phyloP scores from a whole-genome alignment of 768 basidiomycete genomes.

The Piloderma croceum region DNA sequence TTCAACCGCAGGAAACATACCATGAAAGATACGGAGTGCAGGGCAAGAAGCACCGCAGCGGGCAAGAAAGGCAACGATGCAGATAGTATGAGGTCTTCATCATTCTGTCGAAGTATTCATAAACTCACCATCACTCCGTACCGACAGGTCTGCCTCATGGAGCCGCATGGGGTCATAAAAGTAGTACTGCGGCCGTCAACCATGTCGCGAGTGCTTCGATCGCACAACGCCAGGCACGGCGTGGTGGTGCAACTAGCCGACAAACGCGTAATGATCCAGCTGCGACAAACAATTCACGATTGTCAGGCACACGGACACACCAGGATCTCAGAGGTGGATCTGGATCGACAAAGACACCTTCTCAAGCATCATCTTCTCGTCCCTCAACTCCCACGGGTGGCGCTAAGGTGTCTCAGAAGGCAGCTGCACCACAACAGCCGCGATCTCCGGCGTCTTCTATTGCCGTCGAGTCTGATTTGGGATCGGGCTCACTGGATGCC shows the following conservation, averaged over 20 bases:
- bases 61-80: constrained; percentile 63
- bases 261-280: constrained; percentile 38
- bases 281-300: constrained; percentile 28
- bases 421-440: constrained; percentile 33
- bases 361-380: constrained; percentile 49
- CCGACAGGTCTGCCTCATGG: constrained; percentile 56
- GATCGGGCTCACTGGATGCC: constrained; percentile 41
- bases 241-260: constrained; percentile 41
- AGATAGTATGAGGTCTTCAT: constrained; percentile 36
- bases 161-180: constrained; percentile 59
- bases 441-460: constrained; percentile 43
- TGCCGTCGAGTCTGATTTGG: constrained; percentile 48
- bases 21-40: constrained; percentile 81
- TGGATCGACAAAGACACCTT: constrained; percentile 36
- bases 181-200: no score
- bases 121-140: constrained; percentile 4
- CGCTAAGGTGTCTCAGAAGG: constrained; percentile 25
- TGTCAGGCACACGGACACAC: no score
- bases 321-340: constrained; percentile 42
- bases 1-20: constrained; percentile 77
- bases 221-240: constrained; percentile 17
- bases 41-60: constrained; percentile 45
- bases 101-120: not conserved
- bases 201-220: constrained; percentile 14
- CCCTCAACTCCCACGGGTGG: constrained; percentile 50